Evolutionary conservation across 176 grass and related monocot species (phyloP), one percentile per base, ranked within the genome.

Genomic region (Tillandsia fasciculata): DNA sequence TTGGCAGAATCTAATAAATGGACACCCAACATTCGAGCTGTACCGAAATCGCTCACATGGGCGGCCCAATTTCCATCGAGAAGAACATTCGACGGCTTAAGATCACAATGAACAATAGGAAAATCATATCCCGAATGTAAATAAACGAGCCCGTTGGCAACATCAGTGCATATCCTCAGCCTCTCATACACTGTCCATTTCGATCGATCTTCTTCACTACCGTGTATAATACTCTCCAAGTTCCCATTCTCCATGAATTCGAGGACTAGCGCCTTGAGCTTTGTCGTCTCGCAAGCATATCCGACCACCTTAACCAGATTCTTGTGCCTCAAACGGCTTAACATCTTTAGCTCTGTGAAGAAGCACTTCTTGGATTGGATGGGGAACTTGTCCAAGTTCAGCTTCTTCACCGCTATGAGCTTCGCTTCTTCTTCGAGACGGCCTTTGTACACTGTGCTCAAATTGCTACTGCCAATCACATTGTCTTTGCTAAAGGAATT

Each of bases 181-280:
- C 89, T 74, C 53, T 92, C 86, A 23, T 72, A 57, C 15, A 87
- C 59, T 3, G 74, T 77, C 77, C 83, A 90, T 70, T 74, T 74
- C 50, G 56, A 65, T 67, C 73, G 52, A 71, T 64, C 52, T 3
- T 51, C 27, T 10, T 48, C 52, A 27, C 26, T 33, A 47, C 65
- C 26, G 33, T 97, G 86, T 48, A 92, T 85, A 9, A 72, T 68
- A 68, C 22, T 77, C 61, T 90, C 86, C 28, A 97, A 79, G 76
- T 92, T 86, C 49, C 94, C 94, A 79, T 92, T 97, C 58, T 80
- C 93, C 93, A 87, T 90, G 81, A 85, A 90, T 53, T 97, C 86
- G 2, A 92, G 93, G 12, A 89, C 84, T 48, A 92, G 63, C 9
- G 89, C 93, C 86, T 97, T 97, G 52, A 90, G 71, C 86, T 52